Evolutionary conservation across 2,329 filamentous ascomycete species (phyloP).

Genomic region (Gnomoniopsis sp.): DNA sequence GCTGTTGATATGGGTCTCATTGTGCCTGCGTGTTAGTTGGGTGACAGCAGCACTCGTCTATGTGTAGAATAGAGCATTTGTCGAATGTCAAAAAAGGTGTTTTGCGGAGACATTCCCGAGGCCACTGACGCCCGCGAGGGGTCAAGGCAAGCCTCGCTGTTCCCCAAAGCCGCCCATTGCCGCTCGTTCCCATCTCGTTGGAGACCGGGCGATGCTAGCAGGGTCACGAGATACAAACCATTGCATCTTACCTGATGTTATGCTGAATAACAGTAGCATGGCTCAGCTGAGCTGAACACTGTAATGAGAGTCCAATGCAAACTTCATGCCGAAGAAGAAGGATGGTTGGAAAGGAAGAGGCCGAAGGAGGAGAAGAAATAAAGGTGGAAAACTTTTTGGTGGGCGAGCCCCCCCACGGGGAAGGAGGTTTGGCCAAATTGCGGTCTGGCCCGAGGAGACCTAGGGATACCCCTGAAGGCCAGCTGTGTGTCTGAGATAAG

Average conservation of each 20-base stretch:
- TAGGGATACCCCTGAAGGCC: too few species aligned
- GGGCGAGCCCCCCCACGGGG: too few species aligned
- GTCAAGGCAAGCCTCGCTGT: constrained; percentile 4
- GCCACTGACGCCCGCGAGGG: constrained; percentile 8
- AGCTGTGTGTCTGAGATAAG: too few species aligned
- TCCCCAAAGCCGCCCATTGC: constrained; percentile 35
- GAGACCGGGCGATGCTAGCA: neutral
- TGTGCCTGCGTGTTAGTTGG: constrained; percentile 5
- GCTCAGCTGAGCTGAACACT: neutral
- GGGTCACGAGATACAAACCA: neutral
- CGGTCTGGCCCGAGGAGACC: too few species aligned
- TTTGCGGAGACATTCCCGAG: neutral
- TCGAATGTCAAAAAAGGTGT: neutral
- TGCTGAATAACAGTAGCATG: neutral
- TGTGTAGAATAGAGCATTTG: neutral
- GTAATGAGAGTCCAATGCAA: too few species aligned
- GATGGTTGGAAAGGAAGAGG: neutral
- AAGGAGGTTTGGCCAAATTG: too few species aligned
- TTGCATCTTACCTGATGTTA: too few species aligned
- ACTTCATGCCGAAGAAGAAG: neutral
- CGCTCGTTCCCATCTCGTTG: constrained; percentile 17
- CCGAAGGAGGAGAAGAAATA: neutral
- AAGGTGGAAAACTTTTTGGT: too few species aligned
- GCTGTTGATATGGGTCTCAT: constrained; percentile 23
- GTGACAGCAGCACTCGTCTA: neutral